phyloP scores from a whole-genome alignment of 2,329 filamentous ascomycete genomes.

The Calonectria hongkongensis region DNA sequence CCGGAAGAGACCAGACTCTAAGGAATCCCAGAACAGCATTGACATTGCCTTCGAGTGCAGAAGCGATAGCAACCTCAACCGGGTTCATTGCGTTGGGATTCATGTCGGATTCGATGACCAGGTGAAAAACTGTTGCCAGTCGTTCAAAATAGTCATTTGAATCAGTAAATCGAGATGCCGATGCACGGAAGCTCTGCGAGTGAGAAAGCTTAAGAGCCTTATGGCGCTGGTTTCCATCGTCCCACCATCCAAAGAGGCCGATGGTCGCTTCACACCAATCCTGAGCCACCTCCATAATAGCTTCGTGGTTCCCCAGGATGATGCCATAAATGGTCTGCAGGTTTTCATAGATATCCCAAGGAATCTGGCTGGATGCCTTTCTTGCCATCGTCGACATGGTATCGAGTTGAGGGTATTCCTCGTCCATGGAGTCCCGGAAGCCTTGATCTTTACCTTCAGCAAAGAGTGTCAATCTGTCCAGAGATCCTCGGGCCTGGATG shows the following conservation, averaged over 20 bases:
- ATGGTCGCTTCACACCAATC: slow-evolving; percentile 96
- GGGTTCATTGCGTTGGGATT: slow-evolving; percentile 84
- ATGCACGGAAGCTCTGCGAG: slow-evolving; percentile 61
- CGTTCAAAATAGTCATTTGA: slow-evolving; percentile 83
- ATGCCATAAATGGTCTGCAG: slow-evolving; percentile 88
- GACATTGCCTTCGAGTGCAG: slow-evolving; percentile 87
- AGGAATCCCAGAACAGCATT: slow-evolving; percentile 85
- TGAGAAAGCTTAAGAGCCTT: slow-evolving; percentile 64
- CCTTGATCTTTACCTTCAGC: slow-evolving; percentile 82
- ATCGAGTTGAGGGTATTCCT: slow-evolving; percentile 65
- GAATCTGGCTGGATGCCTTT: slow-evolving; percentile 89
- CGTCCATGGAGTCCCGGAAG: slow-evolving; percentile 55
- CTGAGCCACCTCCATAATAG: slow-evolving; percentile 85
- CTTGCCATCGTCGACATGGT: slow-evolving; percentile 79
- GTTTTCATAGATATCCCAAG: slow-evolving; percentile 92
- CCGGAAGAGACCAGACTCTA: slow-evolving; percentile 85
- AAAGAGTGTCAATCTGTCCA: slow-evolving; percentile 83
- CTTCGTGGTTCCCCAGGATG: slow-evolving; percentile 83
- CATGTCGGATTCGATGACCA: slow-evolving; percentile 81
- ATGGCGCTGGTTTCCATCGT: slow-evolving; percentile 78
- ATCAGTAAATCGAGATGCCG: slow-evolving; percentile 67
- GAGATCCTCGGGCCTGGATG: slow-evolving; percentile 80
- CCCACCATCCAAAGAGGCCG: slow-evolving; percentile 93
- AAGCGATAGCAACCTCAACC: slow-evolving; percentile 88
- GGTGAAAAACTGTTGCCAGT: slow-evolving; percentile 82